These are phyloP conservation scores for Sporothrix sp. DNA, from an alignment of 2,329 filamentous ascomycete species.

Conservation along the genomic window DNA sequence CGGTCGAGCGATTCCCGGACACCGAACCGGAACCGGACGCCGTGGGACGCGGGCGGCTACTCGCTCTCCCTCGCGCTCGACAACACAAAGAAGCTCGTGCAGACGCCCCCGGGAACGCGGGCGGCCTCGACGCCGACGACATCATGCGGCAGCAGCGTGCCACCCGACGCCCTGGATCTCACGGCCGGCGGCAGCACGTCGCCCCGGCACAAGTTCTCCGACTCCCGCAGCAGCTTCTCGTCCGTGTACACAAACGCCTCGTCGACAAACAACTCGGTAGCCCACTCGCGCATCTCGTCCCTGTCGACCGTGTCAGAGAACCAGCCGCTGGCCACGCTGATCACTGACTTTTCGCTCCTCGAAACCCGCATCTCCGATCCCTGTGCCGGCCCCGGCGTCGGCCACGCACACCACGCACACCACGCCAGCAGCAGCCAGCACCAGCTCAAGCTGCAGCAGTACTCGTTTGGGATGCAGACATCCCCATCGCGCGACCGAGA, in stretches of 20 bases:
- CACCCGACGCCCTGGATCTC: neutral
- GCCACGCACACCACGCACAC: neutral
- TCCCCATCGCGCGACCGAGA: neutral
- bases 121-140: neutral
- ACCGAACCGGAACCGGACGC: conserved; percentile 31
- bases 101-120: conserved; percentile 15
- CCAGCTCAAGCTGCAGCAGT: conserved; percentile 2
- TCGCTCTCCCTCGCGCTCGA: conserved; percentile 35
- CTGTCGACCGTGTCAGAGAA: conserved; percentile 40
- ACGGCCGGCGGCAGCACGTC: conserved; percentile 22
- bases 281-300: conserved; percentile 45
- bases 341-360: conserved; percentile 29
- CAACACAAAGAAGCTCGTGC: conserved; percentile 29
- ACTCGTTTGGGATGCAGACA: conserved; percentile 9
- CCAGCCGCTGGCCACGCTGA: conserved; percentile 26
- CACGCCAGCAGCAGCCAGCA: conserved; percentile 1
- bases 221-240: conserved; percentile 44
- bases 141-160: conserved; percentile 22
- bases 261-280: conserved; percentile 30
- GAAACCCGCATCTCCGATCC: conserved; percentile 27
- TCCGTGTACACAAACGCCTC: conserved; percentile 39
- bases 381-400: neutral
- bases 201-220: conserved; percentile 36
- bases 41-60: conserved; percentile 43
- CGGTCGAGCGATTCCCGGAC: conserved; percentile 24